Conservation (phyloP, 495 filamentous ascomycete species). For the Tuber indicum region DNA sequence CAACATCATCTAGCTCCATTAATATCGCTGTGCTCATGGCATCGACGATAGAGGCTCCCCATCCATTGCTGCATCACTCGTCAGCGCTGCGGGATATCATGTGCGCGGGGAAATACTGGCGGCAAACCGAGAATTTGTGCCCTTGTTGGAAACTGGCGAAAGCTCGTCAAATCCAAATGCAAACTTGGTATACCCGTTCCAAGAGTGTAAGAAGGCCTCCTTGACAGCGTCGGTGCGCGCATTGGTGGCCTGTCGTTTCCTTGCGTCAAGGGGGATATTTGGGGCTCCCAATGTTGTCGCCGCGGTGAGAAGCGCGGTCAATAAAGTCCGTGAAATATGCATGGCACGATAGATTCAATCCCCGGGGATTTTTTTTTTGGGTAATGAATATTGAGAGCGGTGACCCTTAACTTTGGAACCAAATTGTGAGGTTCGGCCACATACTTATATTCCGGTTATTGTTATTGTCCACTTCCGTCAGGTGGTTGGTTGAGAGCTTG, state of each 20-base stretch:
- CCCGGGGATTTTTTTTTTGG: neutral
- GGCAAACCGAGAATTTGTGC: constrained; percentile 61
- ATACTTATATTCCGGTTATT: neutral
- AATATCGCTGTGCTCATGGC: constrained; percentile 73
- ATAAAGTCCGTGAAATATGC: constrained; percentile 5
- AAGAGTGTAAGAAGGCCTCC: constrained; percentile 67
- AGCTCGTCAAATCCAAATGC: constrained; percentile 76
- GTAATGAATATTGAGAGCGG: neutral
- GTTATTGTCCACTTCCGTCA: neutral
- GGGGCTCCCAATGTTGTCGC: constrained; percentile 9
- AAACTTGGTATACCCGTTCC: constrained; percentile 74
- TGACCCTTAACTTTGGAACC: neutral
- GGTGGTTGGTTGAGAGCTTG: neutral
- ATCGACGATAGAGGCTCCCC: constrained; percentile 81
- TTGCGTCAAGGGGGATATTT: constrained; percentile 16
- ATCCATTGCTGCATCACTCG: constrained; percentile 58
- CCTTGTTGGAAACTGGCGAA: constrained; percentile 59
- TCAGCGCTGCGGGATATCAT: constrained; percentile 14
- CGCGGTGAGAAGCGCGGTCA: constrained; percentile 12
- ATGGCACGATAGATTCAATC: neutral
- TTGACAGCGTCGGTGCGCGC: constrained; percentile 60
- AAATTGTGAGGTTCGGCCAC: neutral
- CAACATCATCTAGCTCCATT: constrained; percentile 63
- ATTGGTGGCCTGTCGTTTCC: neutral
- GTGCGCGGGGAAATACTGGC: constrained; percentile 6